Conservation (phyloP, 352 stramenopile genomes). For the Globisporangium irregulare region DNA sequence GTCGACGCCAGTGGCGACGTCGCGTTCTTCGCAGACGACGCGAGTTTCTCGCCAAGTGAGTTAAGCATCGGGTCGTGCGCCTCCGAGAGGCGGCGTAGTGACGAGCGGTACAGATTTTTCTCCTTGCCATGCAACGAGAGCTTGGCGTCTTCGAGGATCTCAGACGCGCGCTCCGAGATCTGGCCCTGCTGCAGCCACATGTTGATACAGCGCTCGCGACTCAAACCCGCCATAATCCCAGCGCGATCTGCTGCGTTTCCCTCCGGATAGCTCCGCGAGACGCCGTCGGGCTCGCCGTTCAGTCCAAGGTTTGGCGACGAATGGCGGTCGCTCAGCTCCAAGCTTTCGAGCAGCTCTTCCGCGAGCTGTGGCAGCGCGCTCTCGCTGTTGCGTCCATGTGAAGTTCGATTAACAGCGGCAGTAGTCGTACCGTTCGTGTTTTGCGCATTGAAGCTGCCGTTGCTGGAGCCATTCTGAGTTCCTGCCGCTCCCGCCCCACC, state of each 20-base stretch:
- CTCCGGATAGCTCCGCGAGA: constrained; percentile 16
- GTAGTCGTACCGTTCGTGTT: neutral
- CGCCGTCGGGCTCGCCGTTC: constrained; percentile 17
- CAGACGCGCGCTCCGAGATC: constrained; percentile 76
- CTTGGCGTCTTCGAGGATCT: constrained; percentile 82
- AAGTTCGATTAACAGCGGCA: neutral
- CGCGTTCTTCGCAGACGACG: constrained; percentile 31
- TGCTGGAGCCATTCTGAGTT: constrained; percentile 2
- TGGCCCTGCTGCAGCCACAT: constrained; percentile 80
- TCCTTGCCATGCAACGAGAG: constrained; percentile 77
- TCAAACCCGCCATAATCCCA: constrained; percentile 17
- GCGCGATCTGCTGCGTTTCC: constrained; percentile 4
- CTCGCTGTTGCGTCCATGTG: constrained; percentile 45
- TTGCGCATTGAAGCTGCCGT: neutral
- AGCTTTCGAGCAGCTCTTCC: constrained; percentile 40
- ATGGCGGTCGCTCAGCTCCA: constrained; percentile 37
- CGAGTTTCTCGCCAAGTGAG: constrained; percentile 61
- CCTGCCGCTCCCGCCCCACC: neutral
- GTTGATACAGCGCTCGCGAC: constrained; percentile 68
- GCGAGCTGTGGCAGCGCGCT: constrained; percentile 42
- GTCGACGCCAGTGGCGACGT: constrained; percentile 10
- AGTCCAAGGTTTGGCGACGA: constrained; percentile 17
- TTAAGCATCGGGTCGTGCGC: constrained; percentile 68
- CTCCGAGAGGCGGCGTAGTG: constrained; percentile 53
- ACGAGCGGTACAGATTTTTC: constrained; percentile 76